Percentiles rank a stretch among this genome's conserved stretches.
These are phyloP conservation scores for Geosmithia morbida DNA, from an alignment of 2,329 filamentous ascomycete genomes.

Conservation along the genomic window DNA sequence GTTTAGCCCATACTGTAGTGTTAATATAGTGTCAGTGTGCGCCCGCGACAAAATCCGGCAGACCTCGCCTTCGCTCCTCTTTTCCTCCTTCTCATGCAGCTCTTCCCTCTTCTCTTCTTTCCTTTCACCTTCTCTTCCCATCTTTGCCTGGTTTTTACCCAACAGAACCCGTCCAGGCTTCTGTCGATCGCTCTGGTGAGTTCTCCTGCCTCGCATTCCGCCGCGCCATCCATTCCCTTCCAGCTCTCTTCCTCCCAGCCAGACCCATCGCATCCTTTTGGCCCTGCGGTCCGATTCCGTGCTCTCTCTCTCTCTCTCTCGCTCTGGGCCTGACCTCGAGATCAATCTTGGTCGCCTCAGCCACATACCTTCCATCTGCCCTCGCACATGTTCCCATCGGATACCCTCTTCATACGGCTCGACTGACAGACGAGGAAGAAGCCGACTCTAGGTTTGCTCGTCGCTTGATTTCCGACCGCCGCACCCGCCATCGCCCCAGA, in stretches of 20 bases:
- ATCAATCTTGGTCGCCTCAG: not conserved
- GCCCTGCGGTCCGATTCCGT: no score
- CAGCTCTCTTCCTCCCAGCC: constrained; percentile 5
- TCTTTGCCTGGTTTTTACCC: constrained; percentile 15
- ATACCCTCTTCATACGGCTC: not conserved
- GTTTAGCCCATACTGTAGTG: not conserved
- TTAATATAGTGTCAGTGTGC: not conserved
- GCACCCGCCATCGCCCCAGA: not conserved
- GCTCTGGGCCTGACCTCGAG: not conserved
- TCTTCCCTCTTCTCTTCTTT: not conserved
- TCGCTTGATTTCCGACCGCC: constrained; percentile 1
- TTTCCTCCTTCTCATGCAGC: constrained; percentile 21
- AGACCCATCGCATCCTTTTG: constrained; percentile 3
- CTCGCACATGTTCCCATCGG: not conserved
- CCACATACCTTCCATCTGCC: not conserved
- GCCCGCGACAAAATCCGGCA: constrained; percentile 22
- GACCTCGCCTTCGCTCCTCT: constrained; percentile 24
- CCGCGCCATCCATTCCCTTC: constrained; percentile 20
- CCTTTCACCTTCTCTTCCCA: constrained; percentile 17
- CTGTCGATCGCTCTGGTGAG: constrained; percentile 21
- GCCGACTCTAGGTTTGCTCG: not conserved
- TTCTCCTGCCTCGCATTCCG: constrained; percentile 15
- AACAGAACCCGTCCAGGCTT: constrained; percentile 14
- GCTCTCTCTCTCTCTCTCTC: not conserved
- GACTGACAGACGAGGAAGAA: not conserved